Conservation (phyloP, 2,329 filamentous ascomycete species). For the Ascochyta lentis region DNA sequence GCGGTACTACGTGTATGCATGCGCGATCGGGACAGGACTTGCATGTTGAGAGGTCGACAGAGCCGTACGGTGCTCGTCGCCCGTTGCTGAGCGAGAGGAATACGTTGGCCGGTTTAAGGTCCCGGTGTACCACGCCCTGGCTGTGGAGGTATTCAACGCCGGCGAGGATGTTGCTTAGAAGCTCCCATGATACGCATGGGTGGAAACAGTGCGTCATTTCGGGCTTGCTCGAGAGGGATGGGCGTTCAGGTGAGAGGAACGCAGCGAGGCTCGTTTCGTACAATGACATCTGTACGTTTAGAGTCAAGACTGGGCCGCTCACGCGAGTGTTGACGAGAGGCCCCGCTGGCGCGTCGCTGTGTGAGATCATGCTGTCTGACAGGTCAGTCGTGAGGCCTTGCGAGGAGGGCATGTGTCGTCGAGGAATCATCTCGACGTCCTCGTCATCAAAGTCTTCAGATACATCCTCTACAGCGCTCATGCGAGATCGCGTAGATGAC, state of each 20-base stretch:
- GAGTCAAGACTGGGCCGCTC: constrained; percentile 51
- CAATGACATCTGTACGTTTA: constrained; percentile 73
- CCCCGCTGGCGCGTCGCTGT: constrained; percentile 42
- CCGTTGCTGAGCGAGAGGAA: constrained; percentile 62
- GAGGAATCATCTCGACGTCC: constrained; percentile 58
- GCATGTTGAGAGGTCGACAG: constrained; percentile 57
- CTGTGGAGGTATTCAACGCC: constrained; percentile 70
- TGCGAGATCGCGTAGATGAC: constrained; percentile 51
- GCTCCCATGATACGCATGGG: constrained; percentile 60
- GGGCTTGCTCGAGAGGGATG: constrained; percentile 15
- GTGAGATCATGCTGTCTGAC: constrained; percentile 44
- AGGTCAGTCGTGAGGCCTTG: constrained; percentile 28
- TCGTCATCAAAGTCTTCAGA: constrained; percentile 52
- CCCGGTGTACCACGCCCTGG: constrained; percentile 68
- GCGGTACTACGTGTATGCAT: constrained; percentile 59
- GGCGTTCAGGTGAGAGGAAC: constrained; percentile 55
- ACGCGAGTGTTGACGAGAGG: constrained; percentile 29
- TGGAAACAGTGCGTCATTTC: constrained; percentile 67
- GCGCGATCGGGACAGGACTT: constrained; percentile 50
- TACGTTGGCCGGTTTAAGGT: constrained; percentile 73
- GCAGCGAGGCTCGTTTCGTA: constrained; percentile 68
- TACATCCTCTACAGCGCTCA: constrained; percentile 45
- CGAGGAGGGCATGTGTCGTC: constrained; percentile 32
- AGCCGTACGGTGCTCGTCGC: constrained; percentile 49
- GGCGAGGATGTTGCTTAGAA: constrained; percentile 66